Conservation (phyloP, 2,329 filamentous ascomycete species). For the Alternaria hordeiaustralica region DNA sequence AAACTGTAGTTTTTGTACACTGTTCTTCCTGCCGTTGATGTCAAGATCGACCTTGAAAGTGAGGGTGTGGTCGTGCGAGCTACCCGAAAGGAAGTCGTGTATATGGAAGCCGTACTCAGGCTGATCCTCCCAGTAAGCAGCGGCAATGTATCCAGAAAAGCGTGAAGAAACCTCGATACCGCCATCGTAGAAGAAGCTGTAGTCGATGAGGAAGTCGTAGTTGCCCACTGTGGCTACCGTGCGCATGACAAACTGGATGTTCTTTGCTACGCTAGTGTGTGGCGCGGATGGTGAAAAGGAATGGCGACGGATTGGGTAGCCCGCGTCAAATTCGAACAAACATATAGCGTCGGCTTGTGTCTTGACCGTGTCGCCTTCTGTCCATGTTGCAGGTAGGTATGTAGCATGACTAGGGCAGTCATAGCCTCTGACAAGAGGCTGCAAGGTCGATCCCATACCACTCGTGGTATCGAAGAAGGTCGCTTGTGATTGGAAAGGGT, state of each 20-base stretch:
- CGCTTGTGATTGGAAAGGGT: conserved; percentile 56
- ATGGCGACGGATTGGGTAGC: conserved; percentile 44
- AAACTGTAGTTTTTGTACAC: conserved; percentile 41
- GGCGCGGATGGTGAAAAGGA: conserved; percentile 12
- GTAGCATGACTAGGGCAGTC: conserved; percentile 62
- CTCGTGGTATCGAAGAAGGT: conserved; percentile 58
- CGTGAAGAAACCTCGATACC: conserved; percentile 33
- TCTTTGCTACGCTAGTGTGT: conserved; percentile 42
- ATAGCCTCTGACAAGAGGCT: conserved; percentile 56
- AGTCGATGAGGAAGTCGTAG: conserved; percentile 39
- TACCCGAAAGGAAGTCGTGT: conserved; percentile 45
- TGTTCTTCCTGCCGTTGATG: conserved; percentile 46
- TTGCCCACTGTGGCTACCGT: conserved; percentile 58
- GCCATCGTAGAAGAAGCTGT: conserved; percentile 38
- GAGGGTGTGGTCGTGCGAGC: conserved; percentile 49
- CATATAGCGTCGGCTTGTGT: conserved; percentile 51
- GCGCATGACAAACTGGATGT: conserved; percentile 52
- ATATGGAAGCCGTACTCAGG: conserved; percentile 50
- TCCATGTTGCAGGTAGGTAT: conserved; percentile 57
- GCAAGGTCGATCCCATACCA: conserved; percentile 55
- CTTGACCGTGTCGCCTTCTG: conserved; percentile 48
- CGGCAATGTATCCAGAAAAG: conserved; percentile 38
- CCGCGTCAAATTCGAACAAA: conserved; percentile 34
- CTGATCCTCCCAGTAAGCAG: conserved; percentile 32
- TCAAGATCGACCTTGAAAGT: conserved; percentile 53